A percentile compares a stretch with the other conserved stretches of the same genome.
These are phyloP conservation scores for Hexamita inflata DNA, from an alignment of 208 protist genomes.

Conservation along the genomic window DNA sequence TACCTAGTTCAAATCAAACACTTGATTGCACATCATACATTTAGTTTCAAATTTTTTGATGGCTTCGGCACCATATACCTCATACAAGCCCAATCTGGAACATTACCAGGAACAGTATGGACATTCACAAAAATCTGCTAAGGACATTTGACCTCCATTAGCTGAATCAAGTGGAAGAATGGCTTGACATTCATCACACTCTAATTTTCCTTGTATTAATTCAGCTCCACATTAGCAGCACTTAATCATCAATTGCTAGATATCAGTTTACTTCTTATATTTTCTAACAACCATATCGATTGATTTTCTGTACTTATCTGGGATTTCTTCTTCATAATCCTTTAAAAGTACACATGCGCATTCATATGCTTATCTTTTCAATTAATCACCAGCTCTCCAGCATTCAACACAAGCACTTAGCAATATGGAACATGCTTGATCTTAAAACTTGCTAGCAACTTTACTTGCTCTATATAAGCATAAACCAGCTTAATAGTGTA, in stretches of 20 bases:
- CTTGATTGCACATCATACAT: conserved; percentile 10
- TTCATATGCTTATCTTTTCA: conserved; percentile 2
- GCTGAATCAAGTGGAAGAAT: conserved; percentile 18
- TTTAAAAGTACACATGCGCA: conserved; percentile 9
- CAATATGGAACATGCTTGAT: neutral
- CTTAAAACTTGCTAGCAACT: conserved; percentile 9
- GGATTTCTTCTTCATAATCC: conserved; percentile 11
- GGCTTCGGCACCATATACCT: neutral
- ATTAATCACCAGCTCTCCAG: neutral
- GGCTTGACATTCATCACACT: conserved; percentile 15
- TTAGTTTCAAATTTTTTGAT: neutral
- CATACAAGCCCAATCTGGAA: conserved; percentile 2
- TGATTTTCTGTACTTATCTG: conserved; percentile 24
- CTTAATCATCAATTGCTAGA: no score
- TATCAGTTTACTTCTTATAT: neutral
- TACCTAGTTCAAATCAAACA: neutral
- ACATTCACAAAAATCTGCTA: conserved; percentile 25
- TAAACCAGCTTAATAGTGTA: conserved; percentile 6
- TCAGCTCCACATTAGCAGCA: conserved; percentile 11
- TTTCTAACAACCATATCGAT: conserved; percentile 16
- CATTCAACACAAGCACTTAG: conserved; percentile 17
- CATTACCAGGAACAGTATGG: conserved; percentile 14
- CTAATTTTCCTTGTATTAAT: neutral
- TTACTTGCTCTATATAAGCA: conserved; percentile 21
- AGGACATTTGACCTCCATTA: neutral